Base-by-base conservation (phyloP, 129 eudicot genomes). In the Oenanthe sinensis region DNA sequence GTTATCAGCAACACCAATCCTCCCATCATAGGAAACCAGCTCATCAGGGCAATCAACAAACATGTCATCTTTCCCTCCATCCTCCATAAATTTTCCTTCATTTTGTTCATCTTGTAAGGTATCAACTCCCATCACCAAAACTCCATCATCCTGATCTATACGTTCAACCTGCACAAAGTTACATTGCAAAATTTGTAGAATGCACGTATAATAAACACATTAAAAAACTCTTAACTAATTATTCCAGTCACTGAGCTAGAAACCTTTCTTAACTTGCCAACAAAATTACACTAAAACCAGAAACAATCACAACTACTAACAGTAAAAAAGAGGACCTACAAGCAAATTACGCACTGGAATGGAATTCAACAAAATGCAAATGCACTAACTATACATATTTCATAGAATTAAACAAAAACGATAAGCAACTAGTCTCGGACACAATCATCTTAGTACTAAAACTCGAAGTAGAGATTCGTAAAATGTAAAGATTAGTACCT, bases 31-130 rank as follows among this genome's bases (percentile, higher is more conserved):
- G 63, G 84, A n/a, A 54, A 74, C 52, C 83, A 87, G 88, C 82
- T 90, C 97, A 84, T 96, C 99, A 14, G 99, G 90, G 83, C 97
- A 93, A 85, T 96, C 99, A 75, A 92, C 91, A 86, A 96, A 96
- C 91, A 83, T 86, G 77, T 95, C 98, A 77, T 95, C 97, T 60
- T 79, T 91, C n/a, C 88, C 97, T 20, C 83, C 97, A 75, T 96
- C 99, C 58, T 92, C 99, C 75, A 79, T 62, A 40, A 86, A 81
- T 77, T 79, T 90, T 69, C 17, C 90, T 43, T 85, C 92, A 81
- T 73, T 76, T 76, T 77, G 83, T 17, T 83, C 86, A 78, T 63
- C 81, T 42, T 82, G 85, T 79, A 84, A 80, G 52, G 84, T 71
- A 79, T 90, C 87, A 49, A 82, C 92, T 60, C 68, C 68, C 68